phyloP scores from a whole-genome alignment of 306 rosid species.

The Cucurbita ficifolia region DNA sequence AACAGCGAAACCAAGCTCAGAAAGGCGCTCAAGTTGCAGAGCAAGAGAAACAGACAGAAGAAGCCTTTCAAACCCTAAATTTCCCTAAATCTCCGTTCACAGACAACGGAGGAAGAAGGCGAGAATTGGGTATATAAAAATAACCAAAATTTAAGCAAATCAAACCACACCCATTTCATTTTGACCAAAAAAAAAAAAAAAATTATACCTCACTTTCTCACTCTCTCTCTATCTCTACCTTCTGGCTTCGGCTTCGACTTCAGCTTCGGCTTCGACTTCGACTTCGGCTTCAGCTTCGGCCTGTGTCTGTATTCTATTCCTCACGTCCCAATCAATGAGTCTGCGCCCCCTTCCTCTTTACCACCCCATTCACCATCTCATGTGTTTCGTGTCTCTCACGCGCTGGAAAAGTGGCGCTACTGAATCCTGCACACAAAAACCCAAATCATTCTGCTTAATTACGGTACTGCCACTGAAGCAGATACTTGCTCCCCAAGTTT shows the following conservation, averaged over 20 bases:
- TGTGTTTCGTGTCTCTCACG: background rate
- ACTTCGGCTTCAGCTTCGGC: no score
- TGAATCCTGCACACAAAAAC: background rate
- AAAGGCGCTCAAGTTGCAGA: background rate
- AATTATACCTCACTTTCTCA: background rate
- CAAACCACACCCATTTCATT: background rate
- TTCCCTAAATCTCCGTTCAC: background rate
- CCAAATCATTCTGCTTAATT: background rate
- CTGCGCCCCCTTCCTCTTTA: background rate
- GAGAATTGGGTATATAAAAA: background rate
- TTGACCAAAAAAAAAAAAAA: background rate
- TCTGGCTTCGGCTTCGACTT: no score
- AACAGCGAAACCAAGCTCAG: background rate
- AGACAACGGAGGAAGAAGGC: background rate
- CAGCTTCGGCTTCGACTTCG: no score
- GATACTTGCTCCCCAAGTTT: background rate
- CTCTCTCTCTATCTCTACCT: no score
- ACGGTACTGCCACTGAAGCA: background rate
- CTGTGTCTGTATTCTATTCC: background rate
- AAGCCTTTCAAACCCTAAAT: background rate
- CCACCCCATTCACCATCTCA: conserved; percentile 6
- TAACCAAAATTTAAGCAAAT: background rate
- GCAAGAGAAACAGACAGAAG: background rate
- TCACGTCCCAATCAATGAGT: background rate
- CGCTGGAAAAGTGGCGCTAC: background rate